Conservation (phyloP, 129 eudicot species). For the Saussurea involucrata region DNA sequence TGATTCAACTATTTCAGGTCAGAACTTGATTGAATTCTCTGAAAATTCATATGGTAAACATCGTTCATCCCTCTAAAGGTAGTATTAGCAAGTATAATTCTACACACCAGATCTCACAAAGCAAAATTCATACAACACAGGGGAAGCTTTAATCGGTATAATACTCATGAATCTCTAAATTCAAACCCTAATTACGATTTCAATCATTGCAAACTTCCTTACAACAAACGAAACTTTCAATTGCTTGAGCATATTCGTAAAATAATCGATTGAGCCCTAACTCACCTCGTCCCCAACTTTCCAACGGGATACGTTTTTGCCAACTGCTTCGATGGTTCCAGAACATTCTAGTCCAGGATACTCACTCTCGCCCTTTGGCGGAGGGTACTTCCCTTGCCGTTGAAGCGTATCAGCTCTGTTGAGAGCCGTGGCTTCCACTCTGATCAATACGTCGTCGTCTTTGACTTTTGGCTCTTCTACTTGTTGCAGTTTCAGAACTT, state of each 20-base stretch:
- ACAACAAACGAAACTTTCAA: background rate
- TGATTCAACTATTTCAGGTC: background rate
- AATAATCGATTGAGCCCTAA: background rate
- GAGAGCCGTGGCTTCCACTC: conserved; percentile 74
- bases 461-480: conserved; percentile 72
- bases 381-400: conserved; percentile 68
- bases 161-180: background rate
- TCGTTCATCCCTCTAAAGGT: background rate
- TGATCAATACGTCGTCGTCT: conserved; percentile 77
- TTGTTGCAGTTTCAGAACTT: conserved; percentile 60
- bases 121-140: background rate
- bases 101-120: background rate
- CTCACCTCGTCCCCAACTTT: conserved; percentile 88
- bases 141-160: background rate
- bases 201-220: background rate
- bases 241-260: background rate
- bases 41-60: background rate
- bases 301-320: conserved; percentile 74
- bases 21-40: background rate
- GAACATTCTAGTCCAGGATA: conserved; percentile 93
- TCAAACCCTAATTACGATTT: conserved; percentile 4
- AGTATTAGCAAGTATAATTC: background rate
- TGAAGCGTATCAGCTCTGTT: conserved; percentile 96
- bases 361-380: conserved; percentile 69
- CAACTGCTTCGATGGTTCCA: conserved; percentile 62